phyloP scores from a whole-genome alignment of 129 eudicot species.

The Dittrichia graveolens region DNA sequence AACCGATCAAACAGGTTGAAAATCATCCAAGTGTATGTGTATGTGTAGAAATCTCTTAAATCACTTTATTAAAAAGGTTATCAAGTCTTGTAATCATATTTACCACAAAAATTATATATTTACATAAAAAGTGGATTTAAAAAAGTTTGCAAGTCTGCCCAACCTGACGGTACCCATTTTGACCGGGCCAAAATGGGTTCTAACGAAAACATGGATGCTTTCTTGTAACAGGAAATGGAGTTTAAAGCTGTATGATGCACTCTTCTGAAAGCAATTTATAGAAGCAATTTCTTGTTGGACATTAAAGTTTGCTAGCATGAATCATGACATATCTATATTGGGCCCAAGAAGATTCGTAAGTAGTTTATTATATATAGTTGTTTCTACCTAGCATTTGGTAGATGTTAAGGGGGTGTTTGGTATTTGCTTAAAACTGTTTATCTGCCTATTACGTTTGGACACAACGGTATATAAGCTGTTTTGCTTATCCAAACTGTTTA shows the following conservation, averaged over 20 bases:
- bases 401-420: conserved; percentile 13
- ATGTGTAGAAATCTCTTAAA: too few relatives aligned
- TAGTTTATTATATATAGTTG: conserved; percentile 23
- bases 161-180: too few relatives aligned
- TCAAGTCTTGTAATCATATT: too few relatives aligned
- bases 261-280: background rate
- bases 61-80: too few relatives aligned
- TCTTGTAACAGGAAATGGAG: conserved; percentile 63
- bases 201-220: background rate
- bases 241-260: conserved; percentile 40
- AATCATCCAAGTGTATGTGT: too few relatives aligned
- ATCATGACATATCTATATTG: background rate
- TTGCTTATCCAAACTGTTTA: too few relatives aligned
- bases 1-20: background rate
- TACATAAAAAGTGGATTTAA: too few relatives aligned
- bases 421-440: background rate
- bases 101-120: too few relatives aligned
- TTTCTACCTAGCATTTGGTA: conserved; percentile 32
- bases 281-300: background rate
- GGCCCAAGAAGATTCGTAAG: conserved; percentile 6
- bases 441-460: background rate
- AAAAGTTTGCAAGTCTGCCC: too few relatives aligned
- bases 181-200: background rate
- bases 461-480: background rate
- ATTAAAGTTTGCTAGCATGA: background rate